These are phyloP conservation scores for Sordaria brevicollis DNA, from an alignment of 495 filamentous ascomycete genomes.

Conservation along the genomic window DNA sequence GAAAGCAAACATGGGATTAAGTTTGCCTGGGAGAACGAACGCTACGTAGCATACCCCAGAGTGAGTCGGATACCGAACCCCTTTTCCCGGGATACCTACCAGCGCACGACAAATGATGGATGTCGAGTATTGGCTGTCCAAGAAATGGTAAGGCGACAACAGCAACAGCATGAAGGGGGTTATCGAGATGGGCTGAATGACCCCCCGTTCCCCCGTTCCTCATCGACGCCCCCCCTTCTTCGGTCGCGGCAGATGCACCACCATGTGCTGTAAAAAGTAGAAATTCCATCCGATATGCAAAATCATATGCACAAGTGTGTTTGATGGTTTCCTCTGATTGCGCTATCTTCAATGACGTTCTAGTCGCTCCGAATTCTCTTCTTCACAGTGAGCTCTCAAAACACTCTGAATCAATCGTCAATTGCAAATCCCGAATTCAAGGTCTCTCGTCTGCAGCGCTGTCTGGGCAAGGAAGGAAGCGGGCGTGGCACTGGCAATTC, in stretches of 20 bases:
- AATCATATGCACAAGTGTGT: not conserved
- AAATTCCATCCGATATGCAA: not conserved
- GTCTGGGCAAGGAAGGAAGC: not conserved
- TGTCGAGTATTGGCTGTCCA: not conserved
- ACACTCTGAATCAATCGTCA: not conserved
- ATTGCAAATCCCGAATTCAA: not conserved
- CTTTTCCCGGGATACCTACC: not conserved
- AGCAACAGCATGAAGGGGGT: not conserved
- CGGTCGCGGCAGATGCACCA: not conserved
- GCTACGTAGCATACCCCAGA: not conserved
- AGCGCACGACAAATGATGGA: not conserved
- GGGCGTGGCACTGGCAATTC: not conserved
- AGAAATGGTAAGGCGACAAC: not conserved
- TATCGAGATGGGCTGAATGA: not conserved
- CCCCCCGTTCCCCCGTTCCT: not conserved
- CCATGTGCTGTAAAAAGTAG: not conserved
- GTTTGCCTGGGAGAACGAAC: not conserved
- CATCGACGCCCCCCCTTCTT: not conserved
- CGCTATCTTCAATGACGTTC: not conserved
- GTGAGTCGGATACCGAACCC: not conserved
- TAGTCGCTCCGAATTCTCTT: not conserved
- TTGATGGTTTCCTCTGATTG: not conserved
- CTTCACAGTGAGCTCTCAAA: not conserved
- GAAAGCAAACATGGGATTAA: not conserved
- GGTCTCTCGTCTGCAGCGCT: not conserved